Evolutionary conservation across 148 eudicot species (phyloP).

Genomic region (Chenopodium quinoa): DNA sequence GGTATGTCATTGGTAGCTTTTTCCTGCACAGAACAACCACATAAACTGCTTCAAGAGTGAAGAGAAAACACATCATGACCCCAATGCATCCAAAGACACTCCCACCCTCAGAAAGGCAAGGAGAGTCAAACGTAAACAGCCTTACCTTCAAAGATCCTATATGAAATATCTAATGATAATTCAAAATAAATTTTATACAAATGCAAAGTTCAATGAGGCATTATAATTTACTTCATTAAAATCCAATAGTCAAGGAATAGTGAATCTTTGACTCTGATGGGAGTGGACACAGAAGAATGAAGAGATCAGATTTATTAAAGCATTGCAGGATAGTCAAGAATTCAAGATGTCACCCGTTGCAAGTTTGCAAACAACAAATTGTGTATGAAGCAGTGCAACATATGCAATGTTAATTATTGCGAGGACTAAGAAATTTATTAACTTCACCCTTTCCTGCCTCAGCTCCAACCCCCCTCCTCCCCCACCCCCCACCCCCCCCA

Average conservation of each 20-base stretch:
- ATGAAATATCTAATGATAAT: neutral
- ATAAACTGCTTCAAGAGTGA: slow-evolving; percentile 23
- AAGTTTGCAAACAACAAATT: slow-evolving; percentile 5
- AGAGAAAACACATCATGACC: neutral
- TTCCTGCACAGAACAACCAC: slow-evolving; percentile 47
- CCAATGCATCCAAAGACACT: neutral
- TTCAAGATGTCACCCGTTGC: neutral
- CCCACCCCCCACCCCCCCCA: no score
- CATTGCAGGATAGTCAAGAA: neutral
- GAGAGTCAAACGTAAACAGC: neutral
- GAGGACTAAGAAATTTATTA: neutral
- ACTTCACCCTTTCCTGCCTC: neutral
- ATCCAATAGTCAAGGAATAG: neutral
- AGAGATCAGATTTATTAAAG: neutral
- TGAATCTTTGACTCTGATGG: neutral
- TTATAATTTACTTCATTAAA: neutral
- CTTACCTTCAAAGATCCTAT: neutral
- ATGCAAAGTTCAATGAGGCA: neutral
- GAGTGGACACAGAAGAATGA: neutral
- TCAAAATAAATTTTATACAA: neutral
- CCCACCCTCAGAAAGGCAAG: neutral
- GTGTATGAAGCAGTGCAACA: neutral
- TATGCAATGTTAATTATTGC: neutral
- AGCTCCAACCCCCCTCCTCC: neutral
- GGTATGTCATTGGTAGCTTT: slow-evolving; percentile 65